Evolutionary conservation across 2,329 filamentous ascomycete species (phyloP), one percentile per base, ranked within the genome.

Genomic region (Colletotrichum lentis): DNA sequence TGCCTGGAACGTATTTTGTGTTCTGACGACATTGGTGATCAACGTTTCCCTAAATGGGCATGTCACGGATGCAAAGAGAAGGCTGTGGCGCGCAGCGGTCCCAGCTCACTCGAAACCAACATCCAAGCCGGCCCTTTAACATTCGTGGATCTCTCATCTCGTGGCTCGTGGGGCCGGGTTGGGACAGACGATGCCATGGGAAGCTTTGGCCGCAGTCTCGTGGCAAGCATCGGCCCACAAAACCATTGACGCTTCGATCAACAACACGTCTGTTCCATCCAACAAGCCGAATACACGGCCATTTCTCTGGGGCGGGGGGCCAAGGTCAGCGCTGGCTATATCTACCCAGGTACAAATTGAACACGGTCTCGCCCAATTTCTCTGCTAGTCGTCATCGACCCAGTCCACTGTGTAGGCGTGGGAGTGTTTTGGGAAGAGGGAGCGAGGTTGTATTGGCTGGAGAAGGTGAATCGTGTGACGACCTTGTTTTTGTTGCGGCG

Each of bases 401-500:
- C 10, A 35, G 46, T 22, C 47, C 41, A 46, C 35, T 24, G 22
- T 16, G 12, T 37, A 14, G n/a, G 31, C 31, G 49, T 54, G 31
- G 43, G 49, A 59, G 18, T 41, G 14, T 16, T 31, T 31, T 7
- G 27, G 27, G 7, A 31, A 8, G 46, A 20, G 4, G 18, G 20
- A 14, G 37, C 8, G 27, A 37, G 10, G 27, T n/a, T 27, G 54
- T 49, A 22, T 27, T 59, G 61, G 61, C 37, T 47, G 14, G 16
- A 55, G 35, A 41, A 59, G 54, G 27, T 43, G 43, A 18, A 39
- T 50, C 37, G 16, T 14, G 53, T 22, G 31, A 35, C 27, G 14
- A 18, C 16, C 20, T 37, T 58, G 52, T 46, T n/a, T 67, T 64
- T 59, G 54, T 60, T 68, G 54, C 49, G 61, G 65, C 49, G 41